phyloP scores from a whole-genome alignment of 495 filamentous ascomycete species.

The Xylaria intraflava region DNA sequence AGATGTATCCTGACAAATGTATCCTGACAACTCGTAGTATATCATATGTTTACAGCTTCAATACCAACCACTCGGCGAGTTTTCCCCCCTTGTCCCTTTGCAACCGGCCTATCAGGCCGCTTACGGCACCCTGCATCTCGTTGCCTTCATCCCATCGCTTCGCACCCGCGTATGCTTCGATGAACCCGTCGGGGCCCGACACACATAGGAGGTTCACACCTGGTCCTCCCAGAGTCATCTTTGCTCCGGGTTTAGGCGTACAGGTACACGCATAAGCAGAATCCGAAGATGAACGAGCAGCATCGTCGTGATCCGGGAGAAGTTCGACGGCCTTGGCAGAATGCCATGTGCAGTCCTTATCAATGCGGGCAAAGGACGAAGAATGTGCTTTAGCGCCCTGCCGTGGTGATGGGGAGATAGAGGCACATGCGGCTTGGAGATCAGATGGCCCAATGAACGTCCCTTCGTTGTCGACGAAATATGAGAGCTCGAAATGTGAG shows the following conservation, averaged over 20 bases:
- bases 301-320: constrained; percentile 20
- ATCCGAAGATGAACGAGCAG: constrained; percentile 12
- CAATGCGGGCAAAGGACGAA: not conserved
- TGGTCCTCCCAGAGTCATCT: constrained; percentile 8
- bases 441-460: constrained; percentile 51
- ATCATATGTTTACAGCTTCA: constrained; percentile 42
- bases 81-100: constrained; percentile 4
- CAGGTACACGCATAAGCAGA: constrained; percentile 6
- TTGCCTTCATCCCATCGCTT: constrained; percentile 65
- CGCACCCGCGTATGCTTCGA: constrained; percentile 67
- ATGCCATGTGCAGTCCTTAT: constrained; percentile 22
- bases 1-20: too few species aligned
- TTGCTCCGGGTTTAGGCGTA: not conserved
- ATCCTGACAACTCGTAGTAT: not conserved
- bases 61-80: constrained; percentile 38
- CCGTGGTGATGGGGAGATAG: not conserved
- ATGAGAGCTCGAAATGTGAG: constrained; percentile 54
- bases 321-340: constrained; percentile 9
- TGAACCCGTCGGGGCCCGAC: constrained; percentile 86
- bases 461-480: constrained; percentile 73
- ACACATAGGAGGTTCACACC: constrained; percentile 60
- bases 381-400: not conserved
- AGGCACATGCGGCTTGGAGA: constrained; percentile 28
- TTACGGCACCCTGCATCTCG: constrained; percentile 60
- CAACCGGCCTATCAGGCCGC: constrained; percentile 32